Percentiles rank a stretch among this genome's conserved stretches.
Evolutionary conservation across 352 stramenopile genomes (phyloP).

Genomic region (Globisporangium iwayamae): DNA sequence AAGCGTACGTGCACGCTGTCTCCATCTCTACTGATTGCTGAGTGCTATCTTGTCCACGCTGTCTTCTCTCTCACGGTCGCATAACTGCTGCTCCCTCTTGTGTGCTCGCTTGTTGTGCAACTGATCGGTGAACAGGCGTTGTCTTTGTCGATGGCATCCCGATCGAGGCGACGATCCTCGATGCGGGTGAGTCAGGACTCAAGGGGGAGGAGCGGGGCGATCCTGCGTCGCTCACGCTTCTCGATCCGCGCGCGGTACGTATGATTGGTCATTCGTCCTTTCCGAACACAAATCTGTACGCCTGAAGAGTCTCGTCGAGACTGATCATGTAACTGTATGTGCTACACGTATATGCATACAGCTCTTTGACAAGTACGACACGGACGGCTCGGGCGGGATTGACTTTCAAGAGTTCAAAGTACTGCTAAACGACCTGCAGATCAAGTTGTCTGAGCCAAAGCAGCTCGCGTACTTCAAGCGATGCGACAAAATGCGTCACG

Average conservation of each 20-base stretch:
- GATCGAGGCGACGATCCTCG: constrained; percentile 56
- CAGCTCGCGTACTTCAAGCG: constrained; percentile 73
- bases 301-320: no score
- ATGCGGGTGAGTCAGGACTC: constrained; percentile 40
- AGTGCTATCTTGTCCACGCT: neutral
- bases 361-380: constrained; percentile 84
- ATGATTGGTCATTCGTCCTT: no score
- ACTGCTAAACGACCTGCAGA: constrained; percentile 50
- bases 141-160: constrained; percentile 74
- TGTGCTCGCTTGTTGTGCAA: neutral
- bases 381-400: constrained; percentile 70
- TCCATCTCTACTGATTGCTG: neutral
- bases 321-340: no score
- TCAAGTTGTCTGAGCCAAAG: constrained; percentile 68
- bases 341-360: constrained; percentile 14
- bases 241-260: constrained; percentile 49
- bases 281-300: no score
- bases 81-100: neutral
- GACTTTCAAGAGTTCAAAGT: constrained; percentile 79
- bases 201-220: constrained; percentile 41
- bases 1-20: constrained; percentile 27
- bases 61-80: neutral
- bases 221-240: constrained; percentile 32
- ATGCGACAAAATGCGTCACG: constrained; percentile 59
- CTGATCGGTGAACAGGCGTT: constrained; percentile 33